Evolutionary conservation across 306 rosid genomes (phyloP).

Genomic region (Quercus gilva): DNA sequence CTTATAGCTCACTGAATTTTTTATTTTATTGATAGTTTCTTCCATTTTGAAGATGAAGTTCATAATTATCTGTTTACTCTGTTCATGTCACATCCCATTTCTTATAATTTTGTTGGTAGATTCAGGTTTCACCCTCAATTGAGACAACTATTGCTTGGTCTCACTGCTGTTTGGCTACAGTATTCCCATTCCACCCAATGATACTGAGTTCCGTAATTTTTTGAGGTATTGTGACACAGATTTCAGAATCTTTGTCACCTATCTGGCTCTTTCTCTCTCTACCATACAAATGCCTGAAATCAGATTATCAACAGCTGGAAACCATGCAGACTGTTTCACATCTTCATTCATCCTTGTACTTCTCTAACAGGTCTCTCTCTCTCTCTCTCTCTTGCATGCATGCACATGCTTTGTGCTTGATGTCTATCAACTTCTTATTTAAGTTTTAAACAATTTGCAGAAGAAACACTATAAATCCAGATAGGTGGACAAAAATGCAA

Average conservation of each 20-base stretch:
- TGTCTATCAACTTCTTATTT: constrained; percentile 19
- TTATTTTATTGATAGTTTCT: neutral
- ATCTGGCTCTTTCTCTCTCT: neutral
- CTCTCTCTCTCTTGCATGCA: neutral
- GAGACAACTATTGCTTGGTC: neutral
- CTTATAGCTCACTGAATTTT: neutral
- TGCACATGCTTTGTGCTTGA: neutral
- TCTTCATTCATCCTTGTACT: constrained; percentile 35
- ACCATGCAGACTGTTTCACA: constrained; percentile 42
- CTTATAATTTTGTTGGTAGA: neutral
- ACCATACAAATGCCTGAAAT: constrained; percentile 7
- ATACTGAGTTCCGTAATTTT: neutral
- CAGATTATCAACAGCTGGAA: constrained; percentile 19
- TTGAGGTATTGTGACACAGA: constrained; percentile 12
- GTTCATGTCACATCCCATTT: neutral
- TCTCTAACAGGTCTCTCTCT: constrained; percentile 39
- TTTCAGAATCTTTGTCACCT: neutral
- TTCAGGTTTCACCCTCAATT: neutral
- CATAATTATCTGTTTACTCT: no score
- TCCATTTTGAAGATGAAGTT: no score
- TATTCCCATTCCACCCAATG: neutral
- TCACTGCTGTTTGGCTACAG: neutral
- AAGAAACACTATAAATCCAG: constrained; percentile 29
- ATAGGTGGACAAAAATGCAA: constrained; percentile 30
- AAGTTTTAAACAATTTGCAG: constrained; percentile 35